Conservation (phyloP, 2,329 filamentous ascomycete genomes). For the Beauveria brongniartii region DNA sequence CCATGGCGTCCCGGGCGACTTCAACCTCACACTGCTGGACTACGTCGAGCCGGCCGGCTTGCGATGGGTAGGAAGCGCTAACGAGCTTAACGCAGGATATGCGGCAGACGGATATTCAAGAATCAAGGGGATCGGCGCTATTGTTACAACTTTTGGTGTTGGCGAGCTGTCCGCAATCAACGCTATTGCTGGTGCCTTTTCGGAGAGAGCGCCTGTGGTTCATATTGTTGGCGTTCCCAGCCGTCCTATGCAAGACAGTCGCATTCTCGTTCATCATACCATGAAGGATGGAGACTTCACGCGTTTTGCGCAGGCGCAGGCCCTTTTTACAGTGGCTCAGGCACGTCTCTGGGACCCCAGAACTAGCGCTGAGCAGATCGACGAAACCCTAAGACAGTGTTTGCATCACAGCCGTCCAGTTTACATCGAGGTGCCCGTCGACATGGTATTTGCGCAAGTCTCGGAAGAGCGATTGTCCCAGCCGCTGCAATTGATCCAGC, state of each 20-base stretch:
- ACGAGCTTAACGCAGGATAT: constrained; percentile 51
- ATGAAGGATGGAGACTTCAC: constrained; percentile 47
- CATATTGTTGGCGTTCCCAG: constrained; percentile 49
- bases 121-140: constrained; percentile 39
- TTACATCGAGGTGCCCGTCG: constrained; percentile 47
- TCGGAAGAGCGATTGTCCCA: constrained; percentile 23
- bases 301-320: constrained; percentile 41
- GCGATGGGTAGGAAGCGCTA: constrained; percentile 43
- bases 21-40: constrained; percentile 30
- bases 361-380: constrained; percentile 41
- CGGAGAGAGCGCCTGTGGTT: constrained; percentile 47
- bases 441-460: constrained; percentile 36
- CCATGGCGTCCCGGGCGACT: constrained; percentile 40
- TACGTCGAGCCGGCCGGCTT: constrained; percentile 28
- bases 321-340: constrained; percentile 41
- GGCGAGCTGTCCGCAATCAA: constrained; percentile 51
- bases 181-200: constrained; percentile 49
- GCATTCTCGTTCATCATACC: constrained; percentile 43
- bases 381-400: constrained; percentile 40
- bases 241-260: constrained; percentile 32
- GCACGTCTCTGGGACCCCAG: constrained; percentile 35
- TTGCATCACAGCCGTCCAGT: constrained; percentile 46
- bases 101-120: constrained; percentile 51
- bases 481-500: constrained; percentile 16
- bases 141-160: constrained; percentile 54